Conservation (phyloP, 345 rosid species). For the Pugionium cornutum region DNA sequence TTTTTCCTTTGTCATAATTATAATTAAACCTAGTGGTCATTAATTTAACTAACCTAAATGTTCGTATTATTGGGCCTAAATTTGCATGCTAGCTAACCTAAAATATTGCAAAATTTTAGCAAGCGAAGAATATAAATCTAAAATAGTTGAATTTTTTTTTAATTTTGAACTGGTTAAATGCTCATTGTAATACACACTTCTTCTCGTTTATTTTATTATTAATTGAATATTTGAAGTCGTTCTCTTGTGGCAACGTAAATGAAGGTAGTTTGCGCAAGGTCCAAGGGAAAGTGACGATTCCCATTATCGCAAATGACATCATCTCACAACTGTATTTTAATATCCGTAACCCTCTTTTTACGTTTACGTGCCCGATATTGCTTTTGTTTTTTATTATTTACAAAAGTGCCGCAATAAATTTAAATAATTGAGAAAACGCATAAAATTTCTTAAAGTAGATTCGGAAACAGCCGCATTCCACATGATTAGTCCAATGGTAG, state of each 20-base stretch:
- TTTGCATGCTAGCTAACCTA: too few species aligned
- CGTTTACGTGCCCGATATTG: constrained; percentile 13
- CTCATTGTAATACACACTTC: too few species aligned
- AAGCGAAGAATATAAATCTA: too few species aligned
- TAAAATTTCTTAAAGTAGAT: not conserved
- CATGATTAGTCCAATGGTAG: constrained; percentile 16
- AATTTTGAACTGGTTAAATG: too few species aligned
- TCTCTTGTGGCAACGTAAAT: not conserved
- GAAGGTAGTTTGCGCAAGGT: not conserved
- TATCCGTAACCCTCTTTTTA: constrained; percentile 26
- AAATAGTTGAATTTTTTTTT: too few species aligned
- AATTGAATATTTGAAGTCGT: constrained; percentile 8
- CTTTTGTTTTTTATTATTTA: not conserved
- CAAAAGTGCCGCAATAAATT: not conserved
- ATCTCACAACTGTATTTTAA: not conserved
- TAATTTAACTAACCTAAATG: too few species aligned
- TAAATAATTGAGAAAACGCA: not conserved
- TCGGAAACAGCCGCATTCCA: not conserved
- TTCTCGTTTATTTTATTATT: too few species aligned
- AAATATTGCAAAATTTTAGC: too few species aligned
- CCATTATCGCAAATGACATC: not conserved
- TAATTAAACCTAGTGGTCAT: too few species aligned
- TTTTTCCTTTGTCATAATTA: too few species aligned
- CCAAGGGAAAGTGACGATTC: constrained; percentile 23
- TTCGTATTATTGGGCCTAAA: too few species aligned